Conservation (phyloP, 2,329 filamentous ascomycete genomes). For the Xylaria sp. region DNA sequence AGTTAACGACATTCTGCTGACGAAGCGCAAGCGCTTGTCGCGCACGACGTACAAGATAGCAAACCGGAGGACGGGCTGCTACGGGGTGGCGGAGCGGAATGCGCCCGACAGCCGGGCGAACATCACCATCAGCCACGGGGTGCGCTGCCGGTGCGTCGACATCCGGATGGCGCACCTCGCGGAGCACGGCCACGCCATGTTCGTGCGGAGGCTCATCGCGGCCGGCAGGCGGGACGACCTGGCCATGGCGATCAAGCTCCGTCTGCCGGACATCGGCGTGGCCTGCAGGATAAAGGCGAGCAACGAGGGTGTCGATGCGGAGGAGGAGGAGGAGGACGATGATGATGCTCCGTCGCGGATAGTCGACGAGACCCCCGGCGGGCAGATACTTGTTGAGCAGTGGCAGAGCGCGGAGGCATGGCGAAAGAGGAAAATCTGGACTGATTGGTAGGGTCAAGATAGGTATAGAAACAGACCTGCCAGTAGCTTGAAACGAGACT, state of each 20-base stretch:
- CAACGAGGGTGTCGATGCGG: conserved; percentile 5
- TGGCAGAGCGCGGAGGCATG: conserved; percentile 27
- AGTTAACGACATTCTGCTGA: conserved; percentile 8
- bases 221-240: conserved; percentile 21
- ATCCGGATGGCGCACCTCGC: conserved; percentile 18
- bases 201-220: conserved; percentile 6
- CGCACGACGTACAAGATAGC: conserved; percentile 15
- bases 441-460: conserved; percentile 24
- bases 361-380: conserved; percentile 14
- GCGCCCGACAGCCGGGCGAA: conserved; percentile 3
- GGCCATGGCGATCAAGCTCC: conserved; percentile 25
- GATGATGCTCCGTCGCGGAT: not conserved
- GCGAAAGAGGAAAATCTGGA: conserved; percentile 23
- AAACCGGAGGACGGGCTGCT: conserved; percentile 22
- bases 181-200: conserved; percentile 12
- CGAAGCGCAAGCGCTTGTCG: conserved; percentile 15
- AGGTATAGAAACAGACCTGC: conserved; percentile 9
- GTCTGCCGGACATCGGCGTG: conserved; percentile 8
- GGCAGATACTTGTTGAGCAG: conserved; percentile 22
- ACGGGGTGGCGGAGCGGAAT: conserved; percentile 12
- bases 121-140: conserved; percentile 23
- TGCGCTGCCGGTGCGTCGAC: conserved; percentile 19
- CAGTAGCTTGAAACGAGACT: too few species aligned
- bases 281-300: conserved; percentile 5
- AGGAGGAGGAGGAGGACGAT: conserved; percentile 5